Conservation (phyloP, 2,329 filamentous ascomycete genomes). For the Fusarium tuaranense region DNA sequence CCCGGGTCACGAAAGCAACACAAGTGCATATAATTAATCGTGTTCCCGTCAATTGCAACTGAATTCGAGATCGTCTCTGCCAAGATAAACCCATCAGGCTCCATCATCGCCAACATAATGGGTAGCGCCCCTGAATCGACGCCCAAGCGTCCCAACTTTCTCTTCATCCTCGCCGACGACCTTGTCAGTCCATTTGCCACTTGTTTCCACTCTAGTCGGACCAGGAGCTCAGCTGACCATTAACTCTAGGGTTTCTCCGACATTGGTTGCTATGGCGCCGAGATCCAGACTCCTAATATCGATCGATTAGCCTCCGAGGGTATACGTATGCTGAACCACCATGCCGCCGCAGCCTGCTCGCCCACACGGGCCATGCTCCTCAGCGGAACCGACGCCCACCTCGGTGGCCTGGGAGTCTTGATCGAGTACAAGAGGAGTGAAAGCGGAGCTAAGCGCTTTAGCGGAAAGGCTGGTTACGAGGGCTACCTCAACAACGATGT, state of each 20-base stretch:
- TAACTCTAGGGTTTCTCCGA: conserved; percentile 69
- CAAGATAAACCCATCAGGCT: neutral
- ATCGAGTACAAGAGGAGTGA: conserved; percentile 55
- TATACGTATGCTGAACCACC: conserved; percentile 71
- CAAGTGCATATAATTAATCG: neutral
- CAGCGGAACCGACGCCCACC: conserved; percentile 61
- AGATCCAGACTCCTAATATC: conserved; percentile 70
- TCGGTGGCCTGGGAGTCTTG: conserved; percentile 45
- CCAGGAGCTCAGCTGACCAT: neutral
- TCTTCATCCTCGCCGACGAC: conserved; percentile 21
- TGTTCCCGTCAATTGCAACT: neutral
- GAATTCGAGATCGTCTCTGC: neutral
- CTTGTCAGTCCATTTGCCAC: conserved; percentile 5
- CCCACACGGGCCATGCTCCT: conserved; percentile 73
- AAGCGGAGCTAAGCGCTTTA: neutral
- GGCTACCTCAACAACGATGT: conserved; percentile 67
- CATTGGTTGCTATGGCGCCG: conserved; percentile 68
- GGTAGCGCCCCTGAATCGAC: neutral
- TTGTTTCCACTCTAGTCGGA: neutral
- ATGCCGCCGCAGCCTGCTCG: conserved; percentile 72
- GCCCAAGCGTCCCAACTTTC: conserved; percentile 20
- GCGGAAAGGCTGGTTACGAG: conserved; percentile 50
- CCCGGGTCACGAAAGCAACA: neutral
- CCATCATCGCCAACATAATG: neutral
- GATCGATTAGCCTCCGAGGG: conserved; percentile 63